Base-by-base conservation (phyloP, 2,329 filamentous ascomycete genomes). In the Neofusicoccum laricinum region DNA sequence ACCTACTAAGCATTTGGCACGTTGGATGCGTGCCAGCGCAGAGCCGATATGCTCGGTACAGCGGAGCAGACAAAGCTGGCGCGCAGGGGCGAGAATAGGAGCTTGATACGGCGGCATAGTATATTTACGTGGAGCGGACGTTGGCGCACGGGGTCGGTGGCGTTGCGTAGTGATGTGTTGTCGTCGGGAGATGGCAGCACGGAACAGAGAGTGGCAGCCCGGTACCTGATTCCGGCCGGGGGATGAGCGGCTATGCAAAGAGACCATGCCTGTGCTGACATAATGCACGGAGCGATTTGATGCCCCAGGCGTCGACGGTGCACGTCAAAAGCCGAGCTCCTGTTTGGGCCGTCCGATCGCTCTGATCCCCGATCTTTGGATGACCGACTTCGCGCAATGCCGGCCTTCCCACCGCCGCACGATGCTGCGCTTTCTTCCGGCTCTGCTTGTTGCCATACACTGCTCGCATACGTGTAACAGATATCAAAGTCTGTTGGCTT, bases 121-220 rank as follows among this genome's bases (percentile, higher is more conserved):
- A 81, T 76, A 49, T 82, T 70, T 61, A 81, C 79, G 48, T 78
- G 71, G 65, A 80, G 82, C 66, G 82, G 80, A 59, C 76, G 73
- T 63, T 79, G 77, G 57, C 71, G 76, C 14, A 75, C 65, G n/a
- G 55, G 19, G 45, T 66, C 61, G 5, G 30, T 32, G 46, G 12
- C 34, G 38, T 14, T 45, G 38, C 53, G 14, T 41, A 19, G 38
- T 14, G 21, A 45, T 57, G 25, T 32, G 53, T 43, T 41, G 53
- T 58, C 14, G 40, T 38, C 36, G 36, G 36, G 10, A n/a, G 32
- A 32, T 32, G 14, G 19, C 53, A 32, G 53, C 53, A 58, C 53
- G 38, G 53, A 30, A 58, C 53, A 32, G 19, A 43, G 15, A 43
- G 53, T 17, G 53, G 53, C 38, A 19, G 14, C 19, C 17, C 25